A percentile compares a stretch with the other conserved stretches of the same genome.
Evolutionary conservation across 768 basidiomycete genomes (phyloP).

Genomic region (Rhodotorula diobovata): DNA sequence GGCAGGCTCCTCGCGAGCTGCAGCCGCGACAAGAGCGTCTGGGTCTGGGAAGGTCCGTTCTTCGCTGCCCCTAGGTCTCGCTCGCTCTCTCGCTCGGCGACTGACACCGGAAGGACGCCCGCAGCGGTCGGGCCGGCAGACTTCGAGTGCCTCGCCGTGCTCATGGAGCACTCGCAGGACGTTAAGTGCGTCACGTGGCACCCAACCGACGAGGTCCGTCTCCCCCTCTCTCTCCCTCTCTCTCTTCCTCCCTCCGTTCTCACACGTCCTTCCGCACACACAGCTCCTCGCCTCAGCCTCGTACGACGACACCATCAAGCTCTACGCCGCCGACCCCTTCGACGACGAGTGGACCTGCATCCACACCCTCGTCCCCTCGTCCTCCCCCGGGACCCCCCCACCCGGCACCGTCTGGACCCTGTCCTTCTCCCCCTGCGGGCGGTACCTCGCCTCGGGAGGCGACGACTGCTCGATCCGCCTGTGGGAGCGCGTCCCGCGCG

Average conservation of each 20-base stretch:
- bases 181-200: conserved; percentile 95
- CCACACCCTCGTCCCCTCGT: conserved; percentile 66
- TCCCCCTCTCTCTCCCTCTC: neutral
- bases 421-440: conserved; percentile 69
- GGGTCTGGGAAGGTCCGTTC: conserved; percentile 86
- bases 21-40: conserved; percentile 93
- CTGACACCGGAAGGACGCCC: no score
- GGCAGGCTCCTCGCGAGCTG: conserved; percentile 84
- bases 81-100: neutral
- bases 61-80: neutral
- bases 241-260: conserved; percentile 42
- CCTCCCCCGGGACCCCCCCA: no score
- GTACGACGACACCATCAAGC: conserved; percentile 92
- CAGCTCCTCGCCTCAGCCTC: conserved; percentile 94
- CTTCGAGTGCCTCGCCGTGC: conserved; percentile 87
- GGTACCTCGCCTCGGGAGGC: conserved; percentile 78
- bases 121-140: conserved; percentile 70
- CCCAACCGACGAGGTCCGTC: conserved; percentile 69
- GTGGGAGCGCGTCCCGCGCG: conserved; percentile 61
- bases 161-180: conserved; percentile 96
- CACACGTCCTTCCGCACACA: neutral
- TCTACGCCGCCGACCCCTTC: conserved; percentile 85
- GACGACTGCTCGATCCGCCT: conserved; percentile 79
- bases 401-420: conserved; percentile 85
- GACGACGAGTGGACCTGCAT: conserved; percentile 88